Base-by-base conservation (phyloP, 2,329 filamentous ascomycete species). In the Paraphoma sp. region DNA sequence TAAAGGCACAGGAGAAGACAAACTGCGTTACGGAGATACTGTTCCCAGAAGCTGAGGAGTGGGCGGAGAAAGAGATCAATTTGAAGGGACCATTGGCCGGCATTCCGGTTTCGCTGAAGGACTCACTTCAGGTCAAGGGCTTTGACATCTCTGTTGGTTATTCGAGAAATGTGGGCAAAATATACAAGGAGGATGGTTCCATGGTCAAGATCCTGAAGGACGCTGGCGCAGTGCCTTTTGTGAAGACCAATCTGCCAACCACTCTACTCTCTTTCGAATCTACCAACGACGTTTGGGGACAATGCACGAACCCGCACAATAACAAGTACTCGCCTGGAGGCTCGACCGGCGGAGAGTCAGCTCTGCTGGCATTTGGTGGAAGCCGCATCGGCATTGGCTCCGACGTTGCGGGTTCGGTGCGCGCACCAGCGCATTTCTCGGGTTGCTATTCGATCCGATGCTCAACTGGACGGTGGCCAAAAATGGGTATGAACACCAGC, bases 21-120 rank as follows among this genome's bases (percentile, higher is more conserved):
- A 97, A 97, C 75, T 96, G 92, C 71, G 79, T 96, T 11, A 97
- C 94, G 0, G 93, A 97, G 78, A 81, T 97, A 53, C 86, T 97
- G 80, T 84, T 97, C 38, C 82, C 86, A 0, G 88, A 89, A 53
- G 92, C 92, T 0, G 91, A 96, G 76, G 77, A 81, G 51, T 97
- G 92, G 92, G 71, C 78, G 8, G 74, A 81, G 12, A 77, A 82
- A 29, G 81, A 80, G 18, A 78, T 88, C 72, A 93, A 97, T 72
- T 78, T 94, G 31, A 85, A 90, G 68, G 93, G 93, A 0, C 92
- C 93, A 0, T 79, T 97, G 31, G 93, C 93, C 0, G 93, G 93
- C 14, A 90, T 97, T 47, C 93, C 94, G 0, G 84, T 97, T 36
- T 93, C 89, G 47, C 76, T 97, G 61, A 97, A 97, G 72, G 94